Conservation (phyloP, 2,329 filamentous ascomycete species). For the Cytospora leucostoma region DNA sequence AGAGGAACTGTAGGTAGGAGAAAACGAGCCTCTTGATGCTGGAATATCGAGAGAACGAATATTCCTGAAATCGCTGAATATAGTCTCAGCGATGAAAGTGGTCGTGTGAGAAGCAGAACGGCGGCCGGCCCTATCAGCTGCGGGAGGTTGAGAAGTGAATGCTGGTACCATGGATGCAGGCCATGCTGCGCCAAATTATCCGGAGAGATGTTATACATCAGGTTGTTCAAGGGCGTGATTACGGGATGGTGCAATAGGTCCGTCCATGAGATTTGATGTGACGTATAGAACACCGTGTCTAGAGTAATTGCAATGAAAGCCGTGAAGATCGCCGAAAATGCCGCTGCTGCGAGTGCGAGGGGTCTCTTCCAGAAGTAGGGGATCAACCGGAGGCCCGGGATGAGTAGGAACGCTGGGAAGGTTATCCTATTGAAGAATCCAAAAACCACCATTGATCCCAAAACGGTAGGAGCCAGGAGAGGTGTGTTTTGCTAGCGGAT, state of each 20-base stretch:
- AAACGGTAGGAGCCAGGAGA: constrained; percentile 71
- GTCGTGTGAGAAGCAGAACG: constrained; percentile 58
- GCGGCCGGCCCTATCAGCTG: constrained; percentile 72
- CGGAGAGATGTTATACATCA: constrained; percentile 71
- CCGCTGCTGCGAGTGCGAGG: constrained; percentile 62
- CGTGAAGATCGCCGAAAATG: constrained; percentile 66
- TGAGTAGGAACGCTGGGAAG: constrained; percentile 87
- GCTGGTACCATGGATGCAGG: constrained; percentile 77
- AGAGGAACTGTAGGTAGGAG: constrained; percentile 74
- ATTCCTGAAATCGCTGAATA: constrained; percentile 75
- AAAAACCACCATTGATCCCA: constrained; percentile 80
- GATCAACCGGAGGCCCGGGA: constrained; percentile 80
- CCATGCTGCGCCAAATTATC: constrained; percentile 75
- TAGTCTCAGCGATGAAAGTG: constrained; percentile 61
- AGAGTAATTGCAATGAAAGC: constrained; percentile 72
- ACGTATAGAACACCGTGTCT: constrained; percentile 82
- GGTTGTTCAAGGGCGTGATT: constrained; percentile 77
- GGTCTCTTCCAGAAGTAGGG: constrained; percentile 78
- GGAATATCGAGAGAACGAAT: constrained; percentile 70
- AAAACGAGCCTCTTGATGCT: constrained; percentile 80
- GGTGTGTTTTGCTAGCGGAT: constrained; percentile 68
- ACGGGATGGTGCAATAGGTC: constrained; percentile 66
- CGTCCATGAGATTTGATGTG: constrained; percentile 63
- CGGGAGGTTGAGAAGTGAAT: constrained; percentile 70
- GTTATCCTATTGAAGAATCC: constrained; percentile 97